Evolutionary conservation across 1,284 basidiomycete species (phyloP).

Genomic region (Microbotryum lychnidis-dioicae): DNA sequence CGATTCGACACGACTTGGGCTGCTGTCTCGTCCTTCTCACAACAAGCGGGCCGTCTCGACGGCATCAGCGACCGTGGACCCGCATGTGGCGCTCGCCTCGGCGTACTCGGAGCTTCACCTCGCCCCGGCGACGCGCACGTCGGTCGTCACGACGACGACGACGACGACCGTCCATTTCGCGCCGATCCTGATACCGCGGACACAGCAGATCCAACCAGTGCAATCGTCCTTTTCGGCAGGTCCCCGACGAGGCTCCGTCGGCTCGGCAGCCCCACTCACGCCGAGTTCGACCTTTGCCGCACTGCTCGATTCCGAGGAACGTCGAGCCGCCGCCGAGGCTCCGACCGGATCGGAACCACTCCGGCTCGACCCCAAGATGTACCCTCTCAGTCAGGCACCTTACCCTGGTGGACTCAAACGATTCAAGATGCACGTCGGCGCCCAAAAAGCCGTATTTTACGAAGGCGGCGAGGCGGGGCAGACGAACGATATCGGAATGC

Average conservation of each 20-base stretch:
- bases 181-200: slow-evolving; percentile 32
- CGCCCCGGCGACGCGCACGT: slow-evolving; percentile 30
- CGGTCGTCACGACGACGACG: slow-evolving; percentile 35
- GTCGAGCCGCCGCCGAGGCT: neutral
- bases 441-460: slow-evolving; percentile 12
- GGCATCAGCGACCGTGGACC: neutral
- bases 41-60: neutral
- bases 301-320: slow-evolving; percentile 2
- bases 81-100: neutral
- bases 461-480: slow-evolving; percentile 4
- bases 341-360: slow-evolving; percentile 3
- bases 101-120: slow-evolving; percentile 29
- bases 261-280: neutral
- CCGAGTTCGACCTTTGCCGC: slow-evolving; percentile 1
- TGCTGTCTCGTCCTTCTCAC: neutral
- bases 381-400: slow-evolving; percentile 23
- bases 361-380: slow-evolving; percentile 20
- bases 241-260: neutral
- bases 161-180: slow-evolving; percentile 35
- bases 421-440: slow-evolving; percentile 20
- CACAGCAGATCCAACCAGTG: slow-evolving; percentile 7
- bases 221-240: slow-evolving; percentile 17
- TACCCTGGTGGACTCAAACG: slow-evolving; percentile 11
- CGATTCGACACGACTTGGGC: neutral
- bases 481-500: neutral